Conservation (phyloP, 106 monocot species). For the Platanthera zijinensis region DNA sequence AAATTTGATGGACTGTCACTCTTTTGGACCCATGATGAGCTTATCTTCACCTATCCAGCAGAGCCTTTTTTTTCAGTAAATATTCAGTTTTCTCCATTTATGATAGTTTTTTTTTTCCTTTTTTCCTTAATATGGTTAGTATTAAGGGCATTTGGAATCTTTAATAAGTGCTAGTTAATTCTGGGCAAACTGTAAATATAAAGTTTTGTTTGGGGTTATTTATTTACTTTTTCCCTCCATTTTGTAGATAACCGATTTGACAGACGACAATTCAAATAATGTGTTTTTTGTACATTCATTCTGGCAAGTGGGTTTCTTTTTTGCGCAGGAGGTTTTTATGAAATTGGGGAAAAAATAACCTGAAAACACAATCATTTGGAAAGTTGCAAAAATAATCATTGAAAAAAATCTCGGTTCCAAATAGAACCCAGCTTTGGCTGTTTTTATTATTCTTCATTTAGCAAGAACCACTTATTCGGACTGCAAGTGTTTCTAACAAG, state of each 20-base stretch:
- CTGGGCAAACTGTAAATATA: conserved; percentile 18
- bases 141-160: conserved; percentile 9
- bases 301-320: neutral
- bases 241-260: conserved; percentile 12
- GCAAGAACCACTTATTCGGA: too few relatives aligned
- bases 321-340: too few relatives aligned
- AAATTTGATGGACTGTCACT: conserved; percentile 27
- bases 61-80: conserved; percentile 35
- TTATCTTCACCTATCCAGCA: conserved; percentile 40
- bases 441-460: too few relatives aligned
- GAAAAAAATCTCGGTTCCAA: too few relatives aligned
- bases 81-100: conserved; percentile 1
- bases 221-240: neutral
- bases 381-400: too few relatives aligned
- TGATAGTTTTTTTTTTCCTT: neutral
- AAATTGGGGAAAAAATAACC: too few relatives aligned
- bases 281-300: neutral
- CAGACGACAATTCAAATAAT: neutral
- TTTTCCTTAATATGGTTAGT: conserved; percentile 4
- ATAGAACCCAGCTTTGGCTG: too few relatives aligned
- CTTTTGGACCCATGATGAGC: conserved; percentile 28
- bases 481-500: too few relatives aligned
- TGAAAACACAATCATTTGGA: too few relatives aligned
- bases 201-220: neutral
- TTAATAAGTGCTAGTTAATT: conserved; percentile 30